Percentiles rank a stretch among this genome's conserved stretches.
These are phyloP conservation scores for Biscogniauxia mediterranea DNA, from an alignment of 2,329 filamentous ascomycete species.

Conservation along the genomic window DNA sequence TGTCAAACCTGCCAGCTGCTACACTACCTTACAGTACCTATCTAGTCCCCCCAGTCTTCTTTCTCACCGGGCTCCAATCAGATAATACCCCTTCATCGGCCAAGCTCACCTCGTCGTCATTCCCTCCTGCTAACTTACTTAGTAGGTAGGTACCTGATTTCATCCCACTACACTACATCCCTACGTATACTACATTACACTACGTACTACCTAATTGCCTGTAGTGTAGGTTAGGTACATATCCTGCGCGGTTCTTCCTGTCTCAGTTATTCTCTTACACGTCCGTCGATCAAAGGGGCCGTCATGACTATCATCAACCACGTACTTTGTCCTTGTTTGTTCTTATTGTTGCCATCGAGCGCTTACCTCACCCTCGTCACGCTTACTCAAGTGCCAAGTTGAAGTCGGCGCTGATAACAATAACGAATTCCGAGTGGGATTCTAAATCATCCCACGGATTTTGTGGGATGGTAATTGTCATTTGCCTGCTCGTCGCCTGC, in stretches of 20 bases:
- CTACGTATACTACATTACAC: no score
- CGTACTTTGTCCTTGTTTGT: neutral
- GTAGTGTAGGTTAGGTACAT: no score
- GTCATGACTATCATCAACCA: neutral
- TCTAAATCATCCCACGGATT: constrained; percentile 4
- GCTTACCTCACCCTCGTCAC: neutral
- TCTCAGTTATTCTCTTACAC: neutral
- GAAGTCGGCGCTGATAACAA: neutral
- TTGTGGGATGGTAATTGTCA: constrained; percentile 11
- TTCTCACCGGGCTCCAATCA: neutral
- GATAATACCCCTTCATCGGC: neutral
- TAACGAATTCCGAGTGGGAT: constrained; percentile 2
- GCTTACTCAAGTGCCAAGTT: neutral
- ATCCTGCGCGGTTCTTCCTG: neutral
- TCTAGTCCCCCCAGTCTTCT: neutral
- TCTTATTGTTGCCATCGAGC: neutral
- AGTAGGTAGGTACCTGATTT: no score
- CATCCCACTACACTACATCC: no score
- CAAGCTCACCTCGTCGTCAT: neutral
- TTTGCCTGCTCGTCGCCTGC: constrained; percentile 8
- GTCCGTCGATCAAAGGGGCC: neutral
- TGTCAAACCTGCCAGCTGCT: neutral
- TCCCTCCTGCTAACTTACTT: no score
- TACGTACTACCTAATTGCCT: neutral
- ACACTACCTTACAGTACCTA: no score